Conservation (phyloP, 1,139 yeast species). For the Candida dubliniensis region DNA sequence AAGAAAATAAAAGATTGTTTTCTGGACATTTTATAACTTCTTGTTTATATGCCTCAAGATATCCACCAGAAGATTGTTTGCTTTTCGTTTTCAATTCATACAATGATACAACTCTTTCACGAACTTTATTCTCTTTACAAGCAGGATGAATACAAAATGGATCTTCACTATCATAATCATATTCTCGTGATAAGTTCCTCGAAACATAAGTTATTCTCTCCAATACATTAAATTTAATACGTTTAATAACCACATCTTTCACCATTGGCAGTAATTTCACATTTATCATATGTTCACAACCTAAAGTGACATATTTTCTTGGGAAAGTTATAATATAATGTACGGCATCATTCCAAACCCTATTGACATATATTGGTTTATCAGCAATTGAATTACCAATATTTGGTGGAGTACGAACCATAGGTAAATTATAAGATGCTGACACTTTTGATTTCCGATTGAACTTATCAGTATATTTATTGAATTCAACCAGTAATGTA, state of each 20-base stretch:
- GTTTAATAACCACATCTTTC: slow-evolving; percentile 64
- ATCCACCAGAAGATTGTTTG: slow-evolving; percentile 30
- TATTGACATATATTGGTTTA: slow-evolving; percentile 78
- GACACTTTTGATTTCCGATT: slow-evolving; percentile 32
- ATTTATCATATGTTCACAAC: slow-evolving; percentile 59
- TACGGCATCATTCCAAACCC: slow-evolving; percentile 78
- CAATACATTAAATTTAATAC: slow-evolving; percentile 69
- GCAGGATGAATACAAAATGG: slow-evolving; percentile 29
- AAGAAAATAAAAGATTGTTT: slow-evolving; percentile 60
- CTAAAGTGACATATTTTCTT: slow-evolving; percentile 69
- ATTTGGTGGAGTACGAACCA: slow-evolving; percentile 81
- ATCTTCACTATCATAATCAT: slow-evolving; percentile 55
- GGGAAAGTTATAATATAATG: slow-evolving; percentile 80
- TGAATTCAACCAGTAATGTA: slow-evolving; percentile 30
- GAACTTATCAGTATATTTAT: slow-evolving; percentile 37
- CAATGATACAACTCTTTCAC: slow-evolving; percentile 58
- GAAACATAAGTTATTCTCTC: slow-evolving; percentile 73
- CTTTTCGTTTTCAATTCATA: slow-evolving; percentile 62
- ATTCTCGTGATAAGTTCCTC: slow-evolving; percentile 52
- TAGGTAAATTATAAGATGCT: slow-evolving; percentile 44
- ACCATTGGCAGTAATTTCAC: slow-evolving; percentile 74
- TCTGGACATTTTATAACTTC: slow-evolving; percentile 57
- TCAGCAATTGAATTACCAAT: slow-evolving; percentile 70
- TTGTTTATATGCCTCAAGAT: slow-evolving; percentile 48
- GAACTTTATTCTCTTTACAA: slow-evolving; percentile 25